Conservation (phyloP, 768 basidiomycete species). For the Tricholoma hemisulphureum region DNA sequence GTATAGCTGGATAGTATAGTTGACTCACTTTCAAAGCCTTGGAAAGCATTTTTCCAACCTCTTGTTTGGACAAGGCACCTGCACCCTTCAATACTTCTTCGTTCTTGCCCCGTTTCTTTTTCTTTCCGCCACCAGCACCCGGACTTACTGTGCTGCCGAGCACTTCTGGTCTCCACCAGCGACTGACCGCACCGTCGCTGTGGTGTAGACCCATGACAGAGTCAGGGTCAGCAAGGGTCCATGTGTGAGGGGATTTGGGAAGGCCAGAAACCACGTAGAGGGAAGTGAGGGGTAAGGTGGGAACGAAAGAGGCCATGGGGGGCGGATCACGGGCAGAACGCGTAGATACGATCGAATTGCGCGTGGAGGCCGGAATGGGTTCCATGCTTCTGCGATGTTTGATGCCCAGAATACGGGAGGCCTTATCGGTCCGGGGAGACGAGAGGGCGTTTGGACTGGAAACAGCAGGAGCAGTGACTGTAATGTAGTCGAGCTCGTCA, state of each 20-base stretch:
- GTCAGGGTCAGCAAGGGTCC: constrained; percentile 86
- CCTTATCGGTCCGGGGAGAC: constrained; percentile 61
- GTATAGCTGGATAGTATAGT: constrained; percentile 1
- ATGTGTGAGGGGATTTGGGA: constrained; percentile 85
- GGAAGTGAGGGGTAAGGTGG: constrained; percentile 75
- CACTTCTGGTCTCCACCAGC: constrained; percentile 92
- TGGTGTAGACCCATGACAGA: constrained; percentile 80
- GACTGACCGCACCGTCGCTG: constrained; percentile 77
- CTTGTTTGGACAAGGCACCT: constrained; percentile 79
- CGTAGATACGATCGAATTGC: constrained; percentile 77
- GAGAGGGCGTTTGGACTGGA: constrained; percentile 36
- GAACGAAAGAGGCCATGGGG: constrained; percentile 58
- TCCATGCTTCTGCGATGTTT: constrained; percentile 78
- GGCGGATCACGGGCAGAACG: constrained; percentile 60
- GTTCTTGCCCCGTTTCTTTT: constrained; percentile 63
- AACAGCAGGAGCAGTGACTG: constrained; percentile 33
- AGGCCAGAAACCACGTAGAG: constrained; percentile 88
- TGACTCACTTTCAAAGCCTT: constrained; percentile 79
- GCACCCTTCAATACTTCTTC: constrained; percentile 72
- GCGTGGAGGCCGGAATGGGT: constrained; percentile 74
- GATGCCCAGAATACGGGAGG: constrained; percentile 75
- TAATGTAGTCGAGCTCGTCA: constrained; percentile 76
- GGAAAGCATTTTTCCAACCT: constrained; percentile 86
- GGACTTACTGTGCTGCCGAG: constrained; percentile 86
- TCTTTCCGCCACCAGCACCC: constrained; percentile 77